These are phyloP conservation scores for Saccharomycopsis synnaedendra DNA, from an alignment of 805 yeast genomes.

Conservation along the genomic window DNA sequence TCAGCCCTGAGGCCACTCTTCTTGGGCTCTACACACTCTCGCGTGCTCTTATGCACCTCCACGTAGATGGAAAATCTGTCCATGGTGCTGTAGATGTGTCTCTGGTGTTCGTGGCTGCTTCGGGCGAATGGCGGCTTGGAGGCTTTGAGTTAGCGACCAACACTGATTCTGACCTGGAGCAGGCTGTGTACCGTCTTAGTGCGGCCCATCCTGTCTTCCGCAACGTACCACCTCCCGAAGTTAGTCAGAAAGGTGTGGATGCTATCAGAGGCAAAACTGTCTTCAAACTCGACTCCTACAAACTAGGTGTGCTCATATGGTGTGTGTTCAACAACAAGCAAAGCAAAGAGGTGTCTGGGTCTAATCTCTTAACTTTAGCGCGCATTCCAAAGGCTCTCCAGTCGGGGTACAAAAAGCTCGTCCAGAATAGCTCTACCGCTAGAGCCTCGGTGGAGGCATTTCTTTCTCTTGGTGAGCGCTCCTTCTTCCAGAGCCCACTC, in stretches of 20 bases:
- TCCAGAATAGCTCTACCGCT: constrained; percentile 26
- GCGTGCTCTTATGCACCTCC: constrained; percentile 30
- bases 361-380: constrained; percentile 6
- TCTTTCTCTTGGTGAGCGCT: constrained; percentile 22
- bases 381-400: constrained; percentile 29
- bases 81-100: constrained; percentile 51
- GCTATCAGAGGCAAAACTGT: constrained; percentile 25
- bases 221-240: constrained; percentile 43
- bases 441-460: constrained; percentile 24
- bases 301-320: constrained; percentile 45
- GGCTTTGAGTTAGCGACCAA: constrained; percentile 62
- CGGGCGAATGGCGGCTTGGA: constrained; percentile 77
- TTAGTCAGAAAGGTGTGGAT: constrained; percentile 32
- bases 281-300: constrained; percentile 50
- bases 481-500: constrained; percentile 32
- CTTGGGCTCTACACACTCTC: constrained; percentile 49
- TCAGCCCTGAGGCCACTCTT: constrained; percentile 27
- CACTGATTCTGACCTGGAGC: constrained; percentile 16
- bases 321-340: constrained; percentile 28
- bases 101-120: constrained; percentile 51
- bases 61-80: constrained; percentile 32
- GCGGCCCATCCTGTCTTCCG: constrained; percentile 24
- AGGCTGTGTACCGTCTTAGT: constrained; percentile 26
- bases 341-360: constrained; percentile 3
- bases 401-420: constrained; percentile 29